These are phyloP conservation scores for Boletus tylopilopsis DNA, from an alignment of 768 basidiomycete genomes.

Conservation along the genomic window DNA sequence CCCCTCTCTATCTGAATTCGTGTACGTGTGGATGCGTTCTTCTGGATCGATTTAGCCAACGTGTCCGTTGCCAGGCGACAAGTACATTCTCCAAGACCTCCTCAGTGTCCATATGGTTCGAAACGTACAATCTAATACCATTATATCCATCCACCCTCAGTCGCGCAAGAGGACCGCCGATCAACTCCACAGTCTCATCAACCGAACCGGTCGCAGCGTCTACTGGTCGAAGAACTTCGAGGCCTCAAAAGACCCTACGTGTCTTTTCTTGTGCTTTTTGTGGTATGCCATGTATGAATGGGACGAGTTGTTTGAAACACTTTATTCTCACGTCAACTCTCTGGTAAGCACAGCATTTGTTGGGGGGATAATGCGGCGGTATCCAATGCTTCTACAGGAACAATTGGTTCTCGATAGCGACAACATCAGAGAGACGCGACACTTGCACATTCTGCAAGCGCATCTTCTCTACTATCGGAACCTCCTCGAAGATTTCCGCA, in stretches of 20 bases:
- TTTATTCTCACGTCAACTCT: slow-evolving; percentile 47
- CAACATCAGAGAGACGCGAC: slow-evolving; percentile 43
- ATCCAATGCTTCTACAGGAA: slow-evolving; percentile 36
- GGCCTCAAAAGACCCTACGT: slow-evolving; percentile 45
- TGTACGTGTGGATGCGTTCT: slow-evolving; percentile 28
- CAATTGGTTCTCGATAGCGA: slow-evolving; percentile 37
- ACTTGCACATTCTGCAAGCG: slow-evolving; percentile 54
- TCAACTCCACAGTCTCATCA: slow-evolving; percentile 27
- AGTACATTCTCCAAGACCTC: slow-evolving; percentile 39
- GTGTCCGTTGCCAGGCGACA: slow-evolving; percentile 10
- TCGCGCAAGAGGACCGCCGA: slow-evolving; percentile 19
- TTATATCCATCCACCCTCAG: slow-evolving; percentile 31
- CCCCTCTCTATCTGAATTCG: slow-evolving; percentile 36
- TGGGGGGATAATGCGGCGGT: neutral
- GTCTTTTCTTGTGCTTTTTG: slow-evolving; percentile 47
- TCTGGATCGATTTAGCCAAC: neutral
- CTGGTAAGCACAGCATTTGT: slow-evolving; percentile 36
- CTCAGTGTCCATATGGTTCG: slow-evolving; percentile 52
- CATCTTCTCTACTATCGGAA: slow-evolving; percentile 54
- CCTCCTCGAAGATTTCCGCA: slow-evolving; percentile 51
- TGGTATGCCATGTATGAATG: slow-evolving; percentile 63
- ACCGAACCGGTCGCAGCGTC: slow-evolving; percentile 30
- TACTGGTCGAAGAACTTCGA: slow-evolving; percentile 30
- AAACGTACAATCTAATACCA: slow-evolving; percentile 18
- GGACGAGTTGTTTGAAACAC: slow-evolving; percentile 54